phyloP scores from a whole-genome alignment of 176 grass and related monocot genomes.

The Dendrocalamus sinicus region DNA sequence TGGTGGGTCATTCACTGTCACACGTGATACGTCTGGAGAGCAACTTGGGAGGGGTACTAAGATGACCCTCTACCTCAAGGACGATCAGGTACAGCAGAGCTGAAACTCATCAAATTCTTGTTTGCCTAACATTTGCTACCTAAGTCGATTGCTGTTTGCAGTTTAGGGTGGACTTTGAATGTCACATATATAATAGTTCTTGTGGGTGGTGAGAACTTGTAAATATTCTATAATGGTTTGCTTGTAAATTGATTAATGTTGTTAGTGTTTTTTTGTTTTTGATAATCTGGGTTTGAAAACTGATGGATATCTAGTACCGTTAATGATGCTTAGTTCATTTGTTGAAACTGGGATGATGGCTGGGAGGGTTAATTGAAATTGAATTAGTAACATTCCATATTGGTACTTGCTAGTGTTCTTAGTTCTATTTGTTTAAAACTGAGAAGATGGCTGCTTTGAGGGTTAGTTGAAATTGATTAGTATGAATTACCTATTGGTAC shows the following conservation, averaged over 20 bases:
- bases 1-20: constrained; percentile 90
- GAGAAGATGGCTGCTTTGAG: background rate
- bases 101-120: background rate
- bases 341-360: background rate
- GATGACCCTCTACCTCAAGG: constrained; percentile 94
- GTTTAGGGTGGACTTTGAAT: background rate
- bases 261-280: background rate
- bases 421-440: background rate
- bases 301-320: background rate
- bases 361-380: background rate
- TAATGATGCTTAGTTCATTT: background rate
- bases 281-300: background rate
- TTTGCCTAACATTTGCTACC: background rate
- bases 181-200: background rate
- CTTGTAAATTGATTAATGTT: background rate
- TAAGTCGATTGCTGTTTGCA: background rate
- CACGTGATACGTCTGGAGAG: constrained; percentile 81
- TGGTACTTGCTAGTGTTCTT: background rate
- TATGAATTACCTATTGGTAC: background rate
- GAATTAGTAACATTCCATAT: background rate
- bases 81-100: constrained; percentile 75
- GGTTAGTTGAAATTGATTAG: background rate
- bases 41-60: constrained; percentile 87
- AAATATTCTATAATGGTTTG: background rate
- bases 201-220: background rate